Evolutionary conservation across 2,329 filamentous ascomycete genomes (phyloP).

Genomic region (Trichoderma sp.): DNA sequence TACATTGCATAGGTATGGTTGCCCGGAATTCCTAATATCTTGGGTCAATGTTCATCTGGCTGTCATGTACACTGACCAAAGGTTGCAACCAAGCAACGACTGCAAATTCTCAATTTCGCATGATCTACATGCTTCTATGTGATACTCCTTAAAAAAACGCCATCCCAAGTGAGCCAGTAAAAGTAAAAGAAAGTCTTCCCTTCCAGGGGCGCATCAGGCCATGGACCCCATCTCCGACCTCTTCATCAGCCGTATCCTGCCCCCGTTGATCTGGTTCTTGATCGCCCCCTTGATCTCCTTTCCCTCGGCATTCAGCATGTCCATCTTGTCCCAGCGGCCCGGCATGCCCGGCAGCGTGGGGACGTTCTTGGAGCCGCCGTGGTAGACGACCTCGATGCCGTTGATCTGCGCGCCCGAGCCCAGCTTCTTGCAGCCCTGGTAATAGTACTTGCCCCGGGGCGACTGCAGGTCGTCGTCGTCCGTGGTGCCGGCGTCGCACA

Average conservation of each 20-base stretch:
- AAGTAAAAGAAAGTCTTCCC: no score
- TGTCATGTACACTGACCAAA: no score
- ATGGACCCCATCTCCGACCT: constrained; percentile 2
- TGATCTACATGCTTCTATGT: no score
- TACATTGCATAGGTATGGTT: no score
- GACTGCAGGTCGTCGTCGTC: neutral
- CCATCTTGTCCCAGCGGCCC: constrained; percentile 8
- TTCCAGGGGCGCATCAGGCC: no score
- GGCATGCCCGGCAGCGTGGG: constrained; percentile 12
- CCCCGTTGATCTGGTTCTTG: constrained; percentile 24
- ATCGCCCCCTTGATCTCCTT: neutral
- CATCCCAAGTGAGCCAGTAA: no score
- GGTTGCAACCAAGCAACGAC: no score
- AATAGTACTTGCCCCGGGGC: constrained; percentile 3
- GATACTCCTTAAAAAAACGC: no score
- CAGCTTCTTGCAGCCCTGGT: constrained; percentile 17
- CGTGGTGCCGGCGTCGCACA: neutral
- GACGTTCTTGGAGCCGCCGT: neutral
- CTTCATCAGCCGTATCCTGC: constrained; percentile 15
- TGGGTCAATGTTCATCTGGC: no score
- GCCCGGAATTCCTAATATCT: no score
- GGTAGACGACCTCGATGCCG: constrained; percentile 16
- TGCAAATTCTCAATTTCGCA: no score
- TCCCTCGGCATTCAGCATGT: constrained; percentile 4
- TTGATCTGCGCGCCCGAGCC: constrained; percentile 16